Base-by-base conservation (phyloP, 2,329 filamentous ascomycete genomes). In the Dendryphion nanum region DNA sequence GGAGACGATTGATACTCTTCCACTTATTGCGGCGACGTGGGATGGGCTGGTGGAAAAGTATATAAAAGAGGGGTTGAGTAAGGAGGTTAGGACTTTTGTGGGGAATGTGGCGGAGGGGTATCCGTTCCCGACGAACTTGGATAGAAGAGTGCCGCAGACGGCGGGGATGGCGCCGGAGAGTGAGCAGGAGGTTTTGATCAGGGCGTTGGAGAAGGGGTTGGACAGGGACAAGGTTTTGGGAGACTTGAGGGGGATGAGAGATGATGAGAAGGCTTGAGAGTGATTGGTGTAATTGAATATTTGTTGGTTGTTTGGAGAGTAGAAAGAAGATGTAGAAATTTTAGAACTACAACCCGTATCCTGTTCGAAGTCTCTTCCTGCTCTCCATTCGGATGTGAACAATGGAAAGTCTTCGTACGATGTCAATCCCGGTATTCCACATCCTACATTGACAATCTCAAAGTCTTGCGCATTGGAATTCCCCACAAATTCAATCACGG, bases 81-180 rank as follows among this genome's bases (percentile, higher is more conserved):
- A 61, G 0, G 64, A 69, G 42, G 59, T 78, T 3, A 62, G 65
- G 42, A 68, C 73, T 2, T 68, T 78, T 21, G 57, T 82, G 0
- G 55, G 63, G 4, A 74, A 76, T 10, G 61, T 82, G 4, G 76
- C 66, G 0, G 75, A 81, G 21, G 79, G 77, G 0, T 82, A 82
- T 55, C 74, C 78, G 2, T 83, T 83, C 43, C 79, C 79, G 0
- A 82, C 78, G 5, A 82, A 83, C 55, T 46, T 83, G 33, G 79
- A 83, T 50, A 69, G 62, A 2, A 70, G 78, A 33, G 72, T 77
- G 1, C 79, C 79, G 0, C 72, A 69, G 19, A 72, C 72, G 1
- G 73, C 72, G 30, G 78, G 74, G 0, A 81, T 82, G 79, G 77
- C 78, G 7, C 79, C 79, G 3, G 71, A 74, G 51, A 79, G 74